These are phyloP conservation scores for Xylariaceae sp. DNA, from an alignment of 2,329 filamentous ascomycete species.

Conservation along the genomic window DNA sequence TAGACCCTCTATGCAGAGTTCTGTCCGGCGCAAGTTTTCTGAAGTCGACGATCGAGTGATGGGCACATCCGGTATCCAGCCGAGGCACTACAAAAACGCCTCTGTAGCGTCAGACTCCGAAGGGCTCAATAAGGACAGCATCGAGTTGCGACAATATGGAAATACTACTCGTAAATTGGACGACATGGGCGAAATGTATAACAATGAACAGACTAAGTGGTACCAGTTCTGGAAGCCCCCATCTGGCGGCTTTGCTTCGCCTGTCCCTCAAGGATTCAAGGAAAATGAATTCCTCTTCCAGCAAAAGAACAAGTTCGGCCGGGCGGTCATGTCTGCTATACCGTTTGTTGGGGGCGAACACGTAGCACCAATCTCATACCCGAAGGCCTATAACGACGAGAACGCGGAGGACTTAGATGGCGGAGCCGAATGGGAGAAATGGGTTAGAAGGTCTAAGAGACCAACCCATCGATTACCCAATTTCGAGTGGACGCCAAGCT, in stretches of 20 bases:
- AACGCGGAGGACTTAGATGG: constrained; percentile 52
- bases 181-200: constrained; percentile 46
- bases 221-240: constrained; percentile 63
- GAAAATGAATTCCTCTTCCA: constrained; percentile 40
- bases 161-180: constrained; percentile 50
- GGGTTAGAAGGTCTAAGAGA: constrained; percentile 73
- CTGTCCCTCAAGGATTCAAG: constrained; percentile 53
- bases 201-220: constrained; percentile 44
- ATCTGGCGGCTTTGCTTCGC: constrained; percentile 54
- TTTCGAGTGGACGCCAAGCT: constrained; percentile 50
- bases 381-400: constrained; percentile 55
- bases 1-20: constrained; percentile 24
- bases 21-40: constrained; percentile 16
- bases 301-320: constrained; percentile 44
- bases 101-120: constrained; percentile 35
- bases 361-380: constrained; percentile 50
- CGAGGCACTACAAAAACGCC: constrained; percentile 33
- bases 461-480: constrained; percentile 74
- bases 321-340: constrained; percentile 44
- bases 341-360: constrained; percentile 45
- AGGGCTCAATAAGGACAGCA: constrained; percentile 33
- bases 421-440: constrained; percentile 72
- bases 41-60: constrained; percentile 26
- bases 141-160: constrained; percentile 32
- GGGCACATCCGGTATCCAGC: constrained; percentile 24